Percentiles rank a stretch among this genome's conserved stretches.
These are phyloP conservation scores for Pestalotiopsis sp. DNA, from an alignment of 2,329 filamentous ascomycete genomes.

Conservation along the genomic window DNA sequence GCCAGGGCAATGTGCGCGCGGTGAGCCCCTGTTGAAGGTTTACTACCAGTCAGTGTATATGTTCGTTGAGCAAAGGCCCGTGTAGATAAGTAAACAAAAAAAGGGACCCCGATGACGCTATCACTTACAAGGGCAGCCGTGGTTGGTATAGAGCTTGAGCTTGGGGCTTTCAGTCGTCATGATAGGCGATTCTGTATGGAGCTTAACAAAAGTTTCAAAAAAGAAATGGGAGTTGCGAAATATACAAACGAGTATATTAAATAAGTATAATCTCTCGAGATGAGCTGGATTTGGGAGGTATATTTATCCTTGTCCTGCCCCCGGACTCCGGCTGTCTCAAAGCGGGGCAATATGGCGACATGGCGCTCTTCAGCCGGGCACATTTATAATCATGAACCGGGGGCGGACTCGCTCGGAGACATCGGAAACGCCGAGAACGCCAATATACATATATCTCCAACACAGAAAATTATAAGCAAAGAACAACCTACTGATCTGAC, in stretches of 20 bases:
- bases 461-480: neutral
- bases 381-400: constrained; percentile 3
- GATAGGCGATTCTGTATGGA: neutral
- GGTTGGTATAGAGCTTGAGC: constrained; percentile 18
- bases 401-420: neutral
- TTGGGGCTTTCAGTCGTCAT: constrained; percentile 14
- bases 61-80: neutral
- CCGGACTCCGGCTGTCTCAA: neutral
- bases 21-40: constrained; percentile 60
- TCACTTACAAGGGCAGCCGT: constrained; percentile 16
- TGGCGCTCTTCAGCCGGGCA: neutral
- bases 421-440: neutral
- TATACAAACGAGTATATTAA: neutral
- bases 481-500: neutral
- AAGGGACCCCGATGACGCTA: neutral
- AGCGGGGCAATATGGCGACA: constrained; percentile 7
- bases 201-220: neutral
- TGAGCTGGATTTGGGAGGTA: neutral
- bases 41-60: neutral
- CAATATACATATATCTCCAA: neutral
- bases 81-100: neutral
- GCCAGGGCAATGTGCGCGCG: constrained; percentile 73
- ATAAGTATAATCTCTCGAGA: neutral
- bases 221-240: neutral
- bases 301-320: neutral